Evolutionary conservation across 768 basidiomycete genomes (phyloP).

Genomic region (Scleroderma bovista): DNA sequence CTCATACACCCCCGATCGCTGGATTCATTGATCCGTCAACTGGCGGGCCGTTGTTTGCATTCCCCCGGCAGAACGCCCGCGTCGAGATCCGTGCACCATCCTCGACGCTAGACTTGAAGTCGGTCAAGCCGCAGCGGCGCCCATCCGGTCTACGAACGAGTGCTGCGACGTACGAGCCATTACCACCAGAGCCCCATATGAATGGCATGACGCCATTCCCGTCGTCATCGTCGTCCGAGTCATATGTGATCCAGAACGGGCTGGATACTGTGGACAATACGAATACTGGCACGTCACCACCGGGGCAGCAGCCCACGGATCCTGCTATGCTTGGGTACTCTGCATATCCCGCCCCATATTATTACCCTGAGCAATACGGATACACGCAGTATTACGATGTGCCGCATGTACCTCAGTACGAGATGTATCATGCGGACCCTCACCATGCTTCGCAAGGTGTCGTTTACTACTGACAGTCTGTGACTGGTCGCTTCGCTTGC

Average conservation of each 20-base stretch:
- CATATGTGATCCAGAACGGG: constrained; percentile 8
- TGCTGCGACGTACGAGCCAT: constrained; percentile 47
- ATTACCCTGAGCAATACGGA: constrained; percentile 64
- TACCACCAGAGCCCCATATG: constrained; percentile 25
- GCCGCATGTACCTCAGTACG: constrained; percentile 61
- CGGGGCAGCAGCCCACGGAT: constrained; percentile 26
- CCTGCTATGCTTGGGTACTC: constrained; percentile 48
- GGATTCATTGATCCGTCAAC: constrained; percentile 63
- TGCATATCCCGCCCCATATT: constrained; percentile 54
- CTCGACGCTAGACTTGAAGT: constrained; percentile 21
- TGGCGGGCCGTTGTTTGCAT: constrained; percentile 66
- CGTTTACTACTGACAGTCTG: constrained; percentile 49
- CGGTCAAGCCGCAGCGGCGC: constrained; percentile 20
- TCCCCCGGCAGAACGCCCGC: constrained; percentile 66
- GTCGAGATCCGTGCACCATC: constrained; percentile 68
- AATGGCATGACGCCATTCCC: constrained; percentile 10
- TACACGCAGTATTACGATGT: constrained; percentile 67
- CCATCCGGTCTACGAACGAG: constrained; percentile 44
- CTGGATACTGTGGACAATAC: constrained; percentile 13
- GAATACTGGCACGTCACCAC: constrained; percentile 5
- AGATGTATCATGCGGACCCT: constrained; percentile 55
- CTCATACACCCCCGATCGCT: constrained; percentile 57
- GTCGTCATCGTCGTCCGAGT: constrained; percentile 5
- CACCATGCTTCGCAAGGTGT: constrained; percentile 43
- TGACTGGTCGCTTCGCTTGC: not conserved